Base-by-base conservation (phyloP, 2,329 filamentous ascomycete genomes). In the Colletotrichum caudatum region DNA sequence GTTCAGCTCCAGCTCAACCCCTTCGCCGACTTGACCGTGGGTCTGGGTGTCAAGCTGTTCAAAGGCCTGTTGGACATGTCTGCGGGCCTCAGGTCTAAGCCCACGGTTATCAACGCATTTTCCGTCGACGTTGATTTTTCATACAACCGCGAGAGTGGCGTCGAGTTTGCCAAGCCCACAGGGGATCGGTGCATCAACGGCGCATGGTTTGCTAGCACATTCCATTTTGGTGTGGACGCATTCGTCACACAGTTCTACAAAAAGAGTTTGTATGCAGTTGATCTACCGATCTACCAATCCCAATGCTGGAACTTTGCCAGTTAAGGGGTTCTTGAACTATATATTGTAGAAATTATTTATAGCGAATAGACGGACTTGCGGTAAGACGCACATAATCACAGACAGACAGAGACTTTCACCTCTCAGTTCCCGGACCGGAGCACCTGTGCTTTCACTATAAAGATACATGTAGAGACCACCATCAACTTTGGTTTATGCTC, bases 41-140 rank as follows among this genome's bases (percentile, higher is more conserved):
- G 86, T 74, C 66, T 82, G 67, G 71, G 77, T 56, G 70, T 83
- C 75, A 75, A 81, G 69, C 73, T 82, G 73, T 74, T 85, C 63
- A 74, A 80, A 70, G 73, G 81, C n/a, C 57, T 80, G 12, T 73
- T 81, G 46, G 79, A 82, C 71, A 76, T 82, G 46, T 81, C 79
- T 14, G 78, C 78, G 20, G 82, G 82, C 14, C 64, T 84, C 29
- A 80, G 78, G 3, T 79, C 80, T 11, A 77, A 75, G 23, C 80
- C 82, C 18, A 77, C 78, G 26, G 78, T 83, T 69, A 74, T 78
- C 54, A 84, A 82, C 74, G 77, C 78, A 26, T 80, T 84, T 66
- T 85, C 6, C 81, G 83, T 9, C 79, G 81, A 59, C 35, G 11
- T 66, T 18, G 63, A 72, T 44, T 73, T 73, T 12, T 39, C 48